These are phyloP conservation scores for Verticillium nonalfalfae DNA, from an alignment of 2,329 filamentous ascomycete genomes.

Conservation along the genomic window DNA sequence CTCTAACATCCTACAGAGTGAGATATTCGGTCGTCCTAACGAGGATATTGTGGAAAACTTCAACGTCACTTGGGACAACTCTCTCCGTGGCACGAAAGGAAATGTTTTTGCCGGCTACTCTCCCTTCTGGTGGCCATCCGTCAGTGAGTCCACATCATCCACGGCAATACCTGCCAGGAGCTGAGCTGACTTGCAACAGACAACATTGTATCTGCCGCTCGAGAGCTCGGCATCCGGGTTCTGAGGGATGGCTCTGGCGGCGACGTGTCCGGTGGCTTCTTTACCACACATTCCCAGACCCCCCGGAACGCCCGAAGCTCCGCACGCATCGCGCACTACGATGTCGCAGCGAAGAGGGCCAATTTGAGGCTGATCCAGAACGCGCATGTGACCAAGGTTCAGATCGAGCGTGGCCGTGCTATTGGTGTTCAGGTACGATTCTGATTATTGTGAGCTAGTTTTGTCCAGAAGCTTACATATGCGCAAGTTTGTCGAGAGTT, in stretches of 20 bases:
- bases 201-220: constrained; percentile 12
- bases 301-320: constrained; percentile 18
- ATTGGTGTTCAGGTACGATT: neutral
- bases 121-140: constrained; percentile 22
- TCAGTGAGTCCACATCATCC: constrained; percentile 8
- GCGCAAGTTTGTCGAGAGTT: constrained; percentile 4
- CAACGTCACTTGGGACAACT: constrained; percentile 17
- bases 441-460: neutral
- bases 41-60: constrained; percentile 16
- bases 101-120: constrained; percentile 20
- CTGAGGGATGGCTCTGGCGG: constrained; percentile 11
- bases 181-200: constrained; percentile 1
- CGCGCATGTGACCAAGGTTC: neutral
- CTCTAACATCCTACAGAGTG: neutral
- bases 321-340: constrained; percentile 19
- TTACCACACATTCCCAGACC: constrained; percentile 15
- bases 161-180: too few species aligned
- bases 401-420: neutral
- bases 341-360: neutral
- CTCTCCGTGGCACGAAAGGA: constrained; percentile 18
- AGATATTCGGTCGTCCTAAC: constrained; percentile 16
- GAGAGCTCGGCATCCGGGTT: constrained; percentile 12
- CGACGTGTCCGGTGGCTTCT: constrained; percentile 12
- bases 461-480: neutral
- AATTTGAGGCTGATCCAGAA: neutral